These are phyloP conservation scores for Elaeagnus macrophylla DNA, from an alignment of 306 rosid species.

Conservation along the genomic window DNA sequence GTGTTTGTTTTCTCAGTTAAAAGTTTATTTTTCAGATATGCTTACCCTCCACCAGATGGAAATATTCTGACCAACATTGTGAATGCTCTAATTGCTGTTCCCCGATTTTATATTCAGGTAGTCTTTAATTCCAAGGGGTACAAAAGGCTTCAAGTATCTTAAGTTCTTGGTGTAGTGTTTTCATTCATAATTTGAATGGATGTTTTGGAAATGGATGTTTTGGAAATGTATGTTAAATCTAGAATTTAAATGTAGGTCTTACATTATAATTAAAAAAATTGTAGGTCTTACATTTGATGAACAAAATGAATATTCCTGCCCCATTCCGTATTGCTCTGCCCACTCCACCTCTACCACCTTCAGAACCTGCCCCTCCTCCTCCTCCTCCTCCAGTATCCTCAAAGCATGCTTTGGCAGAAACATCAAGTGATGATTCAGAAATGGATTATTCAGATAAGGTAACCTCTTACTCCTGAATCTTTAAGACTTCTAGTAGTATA, in stretches of 20 bases:
- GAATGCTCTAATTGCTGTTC: conserved; percentile 87
- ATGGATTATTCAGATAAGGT: conserved; percentile 98
- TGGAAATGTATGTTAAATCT: no score
- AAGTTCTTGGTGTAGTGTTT: conserved; percentile 10
- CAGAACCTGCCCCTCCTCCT: conserved; percentile 48
- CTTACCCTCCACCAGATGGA: conserved; percentile 95
- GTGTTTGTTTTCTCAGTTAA: conserved; percentile 16
- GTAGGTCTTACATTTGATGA: conserved; percentile 94
- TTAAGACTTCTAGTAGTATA: neutral
- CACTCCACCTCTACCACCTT: conserved; percentile 87
- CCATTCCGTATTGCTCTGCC: conserved; percentile 95
- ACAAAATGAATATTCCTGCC: conserved; percentile 96
- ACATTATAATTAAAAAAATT: no score
- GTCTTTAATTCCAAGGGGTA: conserved; percentile 16
- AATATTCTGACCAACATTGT: conserved; percentile 87
- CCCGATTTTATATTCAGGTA: conserved; percentile 94
- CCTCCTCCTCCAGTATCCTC: conserved; percentile 30
- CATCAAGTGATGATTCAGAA: conserved; percentile 80
- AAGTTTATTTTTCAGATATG: conserved; percentile 49
- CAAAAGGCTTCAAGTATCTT: conserved; percentile 9
- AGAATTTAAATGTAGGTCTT: no score
- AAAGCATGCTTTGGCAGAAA: conserved; percentile 36
- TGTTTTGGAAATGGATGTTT: no score
- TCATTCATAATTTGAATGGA: conserved; percentile 1
- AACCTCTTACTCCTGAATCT: conserved; percentile 11